These are phyloP conservation scores for Gonapodya sp. DNA, from an alignment of 192 early-diverging fungal genomes.

Conservation along the genomic window DNA sequence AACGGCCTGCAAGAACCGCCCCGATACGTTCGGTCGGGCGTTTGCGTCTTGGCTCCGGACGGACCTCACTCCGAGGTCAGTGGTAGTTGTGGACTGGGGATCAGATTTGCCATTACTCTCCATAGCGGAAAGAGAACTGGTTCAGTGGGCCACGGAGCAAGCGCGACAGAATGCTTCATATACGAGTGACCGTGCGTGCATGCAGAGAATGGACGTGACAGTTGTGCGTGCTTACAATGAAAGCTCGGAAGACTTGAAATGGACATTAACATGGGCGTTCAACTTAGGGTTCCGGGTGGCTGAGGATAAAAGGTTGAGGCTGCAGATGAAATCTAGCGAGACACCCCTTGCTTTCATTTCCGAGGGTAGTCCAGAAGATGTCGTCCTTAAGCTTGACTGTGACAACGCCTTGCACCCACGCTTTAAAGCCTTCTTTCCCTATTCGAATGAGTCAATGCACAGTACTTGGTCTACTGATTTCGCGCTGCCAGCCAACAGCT, in stretches of 20 bases:
- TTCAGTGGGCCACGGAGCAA: background rate
- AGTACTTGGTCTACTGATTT: background rate
- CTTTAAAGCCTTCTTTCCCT: background rate
- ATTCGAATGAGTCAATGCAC: background rate
- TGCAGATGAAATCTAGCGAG: too few species aligned
- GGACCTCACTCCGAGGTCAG: background rate
- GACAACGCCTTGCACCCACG: background rate
- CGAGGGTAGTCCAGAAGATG: background rate
- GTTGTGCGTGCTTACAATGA: background rate
- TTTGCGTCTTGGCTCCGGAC: background rate
- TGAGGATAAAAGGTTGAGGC: background rate
- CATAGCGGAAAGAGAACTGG: background rate
- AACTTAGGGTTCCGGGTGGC: background rate
- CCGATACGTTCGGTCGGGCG: background rate
- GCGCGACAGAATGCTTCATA: too few species aligned
- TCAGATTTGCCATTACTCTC: background rate
- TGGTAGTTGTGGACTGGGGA: background rate
- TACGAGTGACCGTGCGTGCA: background rate
- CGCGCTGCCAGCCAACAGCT: background rate
- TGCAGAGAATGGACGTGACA: too few species aligned
- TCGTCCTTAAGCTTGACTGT: background rate
- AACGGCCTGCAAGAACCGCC: background rate
- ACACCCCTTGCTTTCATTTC: background rate
- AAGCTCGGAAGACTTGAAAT: too few species aligned
- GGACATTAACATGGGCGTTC: background rate